Evolutionary conservation across 2,329 filamentous ascomycete species (phyloP).

Genomic region (Elsinoe arachidis): DNA sequence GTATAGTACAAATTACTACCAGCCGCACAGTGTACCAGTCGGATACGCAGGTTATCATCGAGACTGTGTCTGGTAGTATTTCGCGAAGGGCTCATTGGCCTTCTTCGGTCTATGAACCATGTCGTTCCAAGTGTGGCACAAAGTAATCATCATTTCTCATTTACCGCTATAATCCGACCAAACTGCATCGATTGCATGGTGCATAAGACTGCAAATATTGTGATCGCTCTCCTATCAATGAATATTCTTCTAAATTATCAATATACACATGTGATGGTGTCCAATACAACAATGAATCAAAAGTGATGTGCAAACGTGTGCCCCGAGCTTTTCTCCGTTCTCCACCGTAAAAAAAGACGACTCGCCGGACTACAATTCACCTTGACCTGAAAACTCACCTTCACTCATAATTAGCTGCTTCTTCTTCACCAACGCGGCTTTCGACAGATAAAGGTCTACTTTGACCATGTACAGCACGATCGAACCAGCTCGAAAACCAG

Average conservation of each 20-base stretch:
- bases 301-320: background rate
- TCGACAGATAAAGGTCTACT: background rate
- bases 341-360: constrained; percentile 9
- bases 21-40: too few relatives aligned
- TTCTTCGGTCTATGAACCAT: too few relatives aligned
- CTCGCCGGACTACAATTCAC: background rate
- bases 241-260: background rate
- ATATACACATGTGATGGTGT: background rate
- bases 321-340: constrained; percentile 2
- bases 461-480: background rate
- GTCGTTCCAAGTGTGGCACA: too few relatives aligned
- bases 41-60: too few relatives aligned
- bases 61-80: too few relatives aligned
- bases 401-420: background rate
- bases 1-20: too few relatives aligned
- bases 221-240: background rate
- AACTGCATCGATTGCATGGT: too few relatives aligned
- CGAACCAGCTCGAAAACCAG: background rate
- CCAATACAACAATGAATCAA: background rate
- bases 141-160: too few relatives aligned
- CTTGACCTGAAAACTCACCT: background rate
- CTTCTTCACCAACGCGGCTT: background rate
- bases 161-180: too few relatives aligned
- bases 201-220: too few relatives aligned
- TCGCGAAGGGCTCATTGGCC: too few relatives aligned